Evolutionary conservation across 78 protist genomes (phyloP), one percentile per base, ranked within the genome.

Genomic region (Cavenderia fasciculata): DNA sequence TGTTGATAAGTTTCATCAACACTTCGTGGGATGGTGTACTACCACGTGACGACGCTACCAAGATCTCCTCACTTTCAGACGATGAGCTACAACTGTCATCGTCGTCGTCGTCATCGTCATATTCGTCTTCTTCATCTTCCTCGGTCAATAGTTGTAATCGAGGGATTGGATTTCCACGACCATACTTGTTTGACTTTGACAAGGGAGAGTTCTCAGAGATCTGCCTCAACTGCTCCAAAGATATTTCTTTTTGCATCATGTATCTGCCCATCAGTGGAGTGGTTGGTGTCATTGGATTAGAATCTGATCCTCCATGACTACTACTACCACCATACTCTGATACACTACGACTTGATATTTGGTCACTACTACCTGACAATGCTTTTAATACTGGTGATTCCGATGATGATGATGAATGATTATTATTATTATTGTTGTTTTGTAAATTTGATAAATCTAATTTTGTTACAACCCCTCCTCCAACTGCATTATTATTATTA

Each of bases 181-280:
- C 23, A 44, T 47, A 16, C 65, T 49, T 25, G 33, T 52, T 31
- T 33, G 2, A 36, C 56, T 54, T 5, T 38, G 19, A 36, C 34
- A 79, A 38, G 38, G 88, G 88, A 21, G 88, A 79, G 31, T 79
- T 66, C 43, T 79, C 88, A 36, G 44, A 38, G 5, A 62, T 49
- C 21, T 72, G 88, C 27, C 18, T n/a, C 0, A 79, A 12, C 4
- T 51, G 77, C 47, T 79, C 88, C 29, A 66, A 43, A 38, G 88
- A 79, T 49, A 79, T 49, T 31, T 79, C 77, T 43, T 36, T 68
- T 33, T 40, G 54, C 54, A 49, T 49, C 12, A 49, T 18, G 54
- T 12, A 49, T 33, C 72, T 63, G 43, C 43, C 47, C 2, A 40
- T 63, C 2, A 23, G 43, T 27, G 72, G 72, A 40, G 43, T 18